phyloP scores from a whole-genome alignment of 345 rosid genomes.

The Isatis tinctoria region DNA sequence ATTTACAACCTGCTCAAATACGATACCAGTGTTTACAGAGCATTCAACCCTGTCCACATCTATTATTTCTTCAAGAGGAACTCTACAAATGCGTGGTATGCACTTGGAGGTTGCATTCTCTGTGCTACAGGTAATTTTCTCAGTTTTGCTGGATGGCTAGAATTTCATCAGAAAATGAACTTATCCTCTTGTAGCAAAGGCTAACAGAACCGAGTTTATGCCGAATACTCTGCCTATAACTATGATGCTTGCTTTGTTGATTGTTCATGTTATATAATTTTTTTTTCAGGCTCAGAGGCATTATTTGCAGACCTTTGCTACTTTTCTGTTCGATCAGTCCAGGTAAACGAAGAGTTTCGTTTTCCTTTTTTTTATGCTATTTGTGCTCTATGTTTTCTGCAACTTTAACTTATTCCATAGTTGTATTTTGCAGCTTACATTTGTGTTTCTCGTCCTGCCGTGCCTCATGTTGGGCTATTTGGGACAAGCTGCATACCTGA shows the following conservation, averaged over 20 bases:
- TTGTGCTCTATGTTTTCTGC: slow-evolving; percentile 10
- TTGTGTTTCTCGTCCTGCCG: slow-evolving; percentile 89
- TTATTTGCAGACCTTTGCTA: slow-evolving; percentile 99
- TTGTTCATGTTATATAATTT: slow-evolving; percentile 3
- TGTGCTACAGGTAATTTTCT: slow-evolving; percentile 80
- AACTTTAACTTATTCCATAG: slow-evolving; percentile 37
- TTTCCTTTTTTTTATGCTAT: not conserved
- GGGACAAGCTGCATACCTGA: slow-evolving; percentile 98
- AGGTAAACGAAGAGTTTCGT: slow-evolving; percentile 52
- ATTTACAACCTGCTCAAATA: slow-evolving; percentile 78
- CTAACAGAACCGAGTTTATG: not conserved
- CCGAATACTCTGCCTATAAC: not conserved
- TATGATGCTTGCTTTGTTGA: not conserved
- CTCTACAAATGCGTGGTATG: slow-evolving; percentile 81
- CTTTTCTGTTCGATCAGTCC: slow-evolving; percentile 90
- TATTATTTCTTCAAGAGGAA: slow-evolving; percentile 89
- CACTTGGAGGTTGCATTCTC: slow-evolving; percentile 98
- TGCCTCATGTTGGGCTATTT: slow-evolving; percentile 95
- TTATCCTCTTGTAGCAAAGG: not conserved
- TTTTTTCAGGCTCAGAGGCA: slow-evolving; percentile 94
- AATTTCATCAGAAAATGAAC: slow-evolving; percentile 13
- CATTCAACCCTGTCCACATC: slow-evolving; percentile 89
- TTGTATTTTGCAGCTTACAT: slow-evolving; percentile 84
- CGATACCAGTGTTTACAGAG: slow-evolving; percentile 69
- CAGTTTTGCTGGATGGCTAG: slow-evolving; percentile 1